Evolutionary conservation across 352 stramenopile species (phyloP), one percentile per base, ranked within the genome.

Genomic region (Globisporangium barbulae): DNA sequence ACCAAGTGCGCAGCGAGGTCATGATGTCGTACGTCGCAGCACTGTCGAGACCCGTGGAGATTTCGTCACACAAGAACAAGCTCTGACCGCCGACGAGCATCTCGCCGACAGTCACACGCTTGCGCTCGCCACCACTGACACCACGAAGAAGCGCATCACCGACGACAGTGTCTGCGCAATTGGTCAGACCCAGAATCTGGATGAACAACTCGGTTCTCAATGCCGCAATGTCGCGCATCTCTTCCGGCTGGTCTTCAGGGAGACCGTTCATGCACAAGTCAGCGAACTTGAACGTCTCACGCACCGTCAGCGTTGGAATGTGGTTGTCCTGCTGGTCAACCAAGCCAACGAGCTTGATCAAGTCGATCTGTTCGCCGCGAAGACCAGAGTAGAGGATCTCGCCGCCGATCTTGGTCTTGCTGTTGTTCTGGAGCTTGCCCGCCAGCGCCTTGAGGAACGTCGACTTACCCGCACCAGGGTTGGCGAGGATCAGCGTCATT

Each of bases 261-360:
- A 63, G 67, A 0, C 74, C 74, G 44, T 87, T 93, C 41, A 91
- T 78, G 64, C 88, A 97, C 62, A 96, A 81, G 65, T 96, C 96
- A 13, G 94, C 88, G 77, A 98, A 98, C 56, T 91, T 78, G 68
- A 98, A 89, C 15, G 96, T 98, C 71, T 98, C 94, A 25, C 89
- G 72, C 2, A 98, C 95, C 4, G 92, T 98, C 30, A 98, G 71
- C 28, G 89, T 81, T 13, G 94, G 73, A 19, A 89, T 76, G 78
- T 98, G 94, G 35, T 79, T 75, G 70, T 45, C 58, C 47, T 30
- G 53, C 39, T 65, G 78, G 59, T 90, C 83, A 0, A 92, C 80
- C 9, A 92, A 65, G 2, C 81, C 78, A 1, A 72, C 79, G 2
- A 90, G 67, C 69, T 90, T 90, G 60, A 56, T 90, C 78, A 98